Evolutionary conservation across 139 green algal genomes (phyloP).

Genomic region (Medakamo hakoo): DNA sequence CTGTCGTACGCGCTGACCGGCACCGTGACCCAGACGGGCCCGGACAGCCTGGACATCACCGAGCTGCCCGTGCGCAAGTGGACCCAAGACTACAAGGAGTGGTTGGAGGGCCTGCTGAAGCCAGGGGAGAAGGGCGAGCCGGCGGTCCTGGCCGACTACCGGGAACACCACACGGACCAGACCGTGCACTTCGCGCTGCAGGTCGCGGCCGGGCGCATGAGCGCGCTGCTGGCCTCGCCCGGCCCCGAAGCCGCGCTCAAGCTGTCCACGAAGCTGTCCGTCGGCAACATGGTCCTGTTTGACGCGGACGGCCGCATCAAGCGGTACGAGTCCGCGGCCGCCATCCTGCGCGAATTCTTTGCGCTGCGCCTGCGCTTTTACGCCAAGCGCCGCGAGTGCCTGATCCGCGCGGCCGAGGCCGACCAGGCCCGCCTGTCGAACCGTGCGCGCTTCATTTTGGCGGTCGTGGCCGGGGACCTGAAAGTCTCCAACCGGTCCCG

Average conservation of each 20-base stretch:
- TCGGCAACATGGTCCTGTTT: slow-evolving; percentile 97
- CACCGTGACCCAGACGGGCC: slow-evolving; percentile 37
- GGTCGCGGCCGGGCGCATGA: slow-evolving; percentile 48
- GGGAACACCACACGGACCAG: slow-evolving; percentile 79
- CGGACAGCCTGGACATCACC: slow-evolving; percentile 71
- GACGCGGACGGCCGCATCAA: slow-evolving; percentile 71
- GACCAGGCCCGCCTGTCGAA: slow-evolving; percentile 70
- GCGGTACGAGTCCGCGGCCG: slow-evolving; percentile 73
- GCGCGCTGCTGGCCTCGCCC: slow-evolving; percentile 21
- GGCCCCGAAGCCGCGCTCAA: slow-evolving; percentile 84
- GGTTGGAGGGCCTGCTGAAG: slow-evolving; percentile 81
- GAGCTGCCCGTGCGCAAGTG: slow-evolving; percentile 94
- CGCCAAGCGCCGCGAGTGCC: slow-evolving; percentile 38
- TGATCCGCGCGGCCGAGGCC: slow-evolving; percentile 50
- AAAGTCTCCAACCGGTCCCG: slow-evolving; percentile 71
- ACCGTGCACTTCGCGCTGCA: slow-evolving; percentile 79
- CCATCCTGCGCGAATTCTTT: slow-evolving; percentile 86
- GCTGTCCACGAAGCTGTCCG: slow-evolving; percentile 63
- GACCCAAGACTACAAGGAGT: slow-evolving; percentile 98
- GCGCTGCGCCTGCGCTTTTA: slow-evolving; percentile 76
- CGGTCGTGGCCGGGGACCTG: slow-evolving; percentile 70
- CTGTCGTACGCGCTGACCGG: slow-evolving; percentile 60
- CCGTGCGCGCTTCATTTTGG: slow-evolving; percentile 84
- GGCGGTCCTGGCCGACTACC: slow-evolving; percentile 62
- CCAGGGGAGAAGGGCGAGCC: slow-evolving; percentile 43